Evolutionary conservation across 2,329 filamentous ascomycete genomes (phyloP).

Genomic region (Scleromitrula shiraiana): DNA sequence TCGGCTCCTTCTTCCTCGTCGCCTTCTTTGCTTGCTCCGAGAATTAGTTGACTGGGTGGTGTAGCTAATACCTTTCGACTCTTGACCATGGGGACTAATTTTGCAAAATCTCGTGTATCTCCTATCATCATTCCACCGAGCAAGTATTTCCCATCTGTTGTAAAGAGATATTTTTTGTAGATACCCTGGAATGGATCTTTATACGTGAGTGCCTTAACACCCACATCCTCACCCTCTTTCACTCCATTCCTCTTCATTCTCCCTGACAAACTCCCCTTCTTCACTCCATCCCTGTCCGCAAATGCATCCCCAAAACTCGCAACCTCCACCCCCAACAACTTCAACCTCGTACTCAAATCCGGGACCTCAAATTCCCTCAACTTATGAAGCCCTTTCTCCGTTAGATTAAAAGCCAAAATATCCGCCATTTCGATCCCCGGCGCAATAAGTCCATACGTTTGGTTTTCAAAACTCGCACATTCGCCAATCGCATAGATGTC

Average conservation of each 20-base stretch:
- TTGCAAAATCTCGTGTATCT: slow-evolving; percentile 84
- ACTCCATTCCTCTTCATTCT: slow-evolving; percentile 41
- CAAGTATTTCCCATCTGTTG: slow-evolving; percentile 79
- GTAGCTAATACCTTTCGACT: slow-evolving; percentile 71
- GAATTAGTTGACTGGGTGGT: slow-evolving; percentile 73
- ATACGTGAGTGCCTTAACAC: slow-evolving; percentile 80
- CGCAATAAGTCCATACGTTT: slow-evolving; percentile 82
- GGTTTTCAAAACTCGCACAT: slow-evolving; percentile 81
- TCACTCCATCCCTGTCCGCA: slow-evolving; percentile 77
- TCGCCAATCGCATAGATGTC: slow-evolving; percentile 85
- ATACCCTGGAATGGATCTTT: slow-evolving; percentile 81
- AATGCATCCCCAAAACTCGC: slow-evolving; percentile 94
- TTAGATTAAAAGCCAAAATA: slow-evolving; percentile 83
- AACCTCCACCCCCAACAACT: slow-evolving; percentile 82
- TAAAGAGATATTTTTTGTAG: slow-evolving; percentile 93
- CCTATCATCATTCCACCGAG: slow-evolving; percentile 98
- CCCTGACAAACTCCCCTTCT: no score
- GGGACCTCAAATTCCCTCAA: slow-evolving; percentile 68
- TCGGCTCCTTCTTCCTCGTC: slow-evolving; percentile 72
- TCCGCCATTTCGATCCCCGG: slow-evolving; percentile 92
- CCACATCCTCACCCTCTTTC: no score
- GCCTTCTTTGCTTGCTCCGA: slow-evolving; percentile 66
- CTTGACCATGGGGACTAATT: slow-evolving; percentile 80
- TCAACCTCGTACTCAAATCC: slow-evolving; percentile 85
- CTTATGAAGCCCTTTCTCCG: slow-evolving; percentile 66